Evolutionary conservation across 2,329 filamentous ascomycete species (phyloP).

Genomic region (Cladosporium sp.): DNA sequence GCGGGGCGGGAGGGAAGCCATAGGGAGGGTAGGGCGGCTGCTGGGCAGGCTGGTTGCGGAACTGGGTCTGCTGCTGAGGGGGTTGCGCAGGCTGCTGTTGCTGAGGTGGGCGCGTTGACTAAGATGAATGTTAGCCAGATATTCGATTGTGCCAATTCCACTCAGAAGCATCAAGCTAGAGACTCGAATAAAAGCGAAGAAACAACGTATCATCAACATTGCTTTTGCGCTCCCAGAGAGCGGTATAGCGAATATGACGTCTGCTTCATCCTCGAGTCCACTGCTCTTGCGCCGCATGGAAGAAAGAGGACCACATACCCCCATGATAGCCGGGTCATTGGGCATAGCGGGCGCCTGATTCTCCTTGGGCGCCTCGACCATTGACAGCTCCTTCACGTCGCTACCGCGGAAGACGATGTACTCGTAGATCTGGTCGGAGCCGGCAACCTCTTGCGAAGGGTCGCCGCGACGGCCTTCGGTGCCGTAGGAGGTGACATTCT

Average conservation of each 20-base stretch:
- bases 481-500: constrained; percentile 91
- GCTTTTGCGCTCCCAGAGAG: constrained; percentile 89
- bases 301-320: constrained; percentile 50
- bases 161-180: not conserved
- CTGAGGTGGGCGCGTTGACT: constrained; percentile 27
- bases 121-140: constrained; percentile 12
- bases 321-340: constrained; percentile 93
- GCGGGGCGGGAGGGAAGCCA: constrained; percentile 37
- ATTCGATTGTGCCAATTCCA: not conserved
- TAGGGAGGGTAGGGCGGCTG: constrained; percentile 40
- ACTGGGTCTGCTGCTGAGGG: constrained; percentile 36
- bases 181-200: constrained; percentile 91
- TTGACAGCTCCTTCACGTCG: constrained; percentile 96
- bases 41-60: constrained; percentile 28
- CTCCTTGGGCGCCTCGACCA: constrained; percentile 70
- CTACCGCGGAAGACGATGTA: constrained; percentile 98
- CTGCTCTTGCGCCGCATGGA: constrained; percentile 17
- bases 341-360: constrained; percentile 75
- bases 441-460: constrained; percentile 74
- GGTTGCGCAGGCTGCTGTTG: constrained; percentile 25
- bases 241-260: constrained; percentile 79
- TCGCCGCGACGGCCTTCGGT: constrained; percentile 84
- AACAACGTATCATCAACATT: constrained; percentile 96
- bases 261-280: constrained; percentile 78
- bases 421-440: constrained; percentile 88